A percentile compares a stretch with the other conserved stretches of the same genome.
phyloP scores from a whole-genome alignment of 1,139 yeast species.

The Saccharomyces hybrid region DNA sequence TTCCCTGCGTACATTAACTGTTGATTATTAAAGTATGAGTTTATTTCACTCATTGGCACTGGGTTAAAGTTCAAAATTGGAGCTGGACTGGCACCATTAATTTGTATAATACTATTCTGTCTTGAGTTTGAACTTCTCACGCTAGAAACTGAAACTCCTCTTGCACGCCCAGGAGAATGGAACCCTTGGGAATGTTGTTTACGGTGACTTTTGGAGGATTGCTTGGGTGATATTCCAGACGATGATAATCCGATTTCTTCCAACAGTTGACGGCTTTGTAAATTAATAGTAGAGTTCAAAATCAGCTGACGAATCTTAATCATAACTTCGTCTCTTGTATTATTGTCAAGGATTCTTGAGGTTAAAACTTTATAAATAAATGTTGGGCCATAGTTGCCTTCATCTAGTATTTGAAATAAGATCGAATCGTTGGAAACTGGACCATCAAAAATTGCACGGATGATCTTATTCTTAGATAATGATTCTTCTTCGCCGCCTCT shows the following conservation, averaged over 20 bases:
- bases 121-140: conserved; percentile 19
- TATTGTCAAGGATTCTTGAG: conserved; percentile 47
- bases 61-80: conserved; percentile 6
- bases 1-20: background rate
- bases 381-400: conserved; percentile 64
- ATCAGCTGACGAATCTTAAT: conserved; percentile 53
- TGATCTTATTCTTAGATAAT: conserved; percentile 45
- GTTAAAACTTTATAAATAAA: conserved; percentile 69
- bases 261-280: conserved; percentile 73
- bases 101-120: conserved; percentile 9
- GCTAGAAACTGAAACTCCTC: conserved; percentile 20
- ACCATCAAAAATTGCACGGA: conserved; percentile 47
- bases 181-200: background rate
- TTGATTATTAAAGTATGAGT: conserved; percentile 9
- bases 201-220: background rate
- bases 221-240: background rate
- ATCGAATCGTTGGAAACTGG: conserved; percentile 28
- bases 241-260: conserved; percentile 73
- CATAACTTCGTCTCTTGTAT: conserved; percentile 47
- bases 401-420: conserved; percentile 45
- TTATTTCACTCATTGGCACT: conserved; percentile 14
- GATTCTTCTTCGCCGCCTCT: conserved; percentile 47
- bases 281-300: conserved; percentile 50
- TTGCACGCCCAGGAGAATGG: conserved; percentile 13
- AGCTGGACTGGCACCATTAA: background rate